Evolutionary conservation across 2,329 filamentous ascomycete species (phyloP).

Genomic region (Colletotrichum noveboracense): DNA sequence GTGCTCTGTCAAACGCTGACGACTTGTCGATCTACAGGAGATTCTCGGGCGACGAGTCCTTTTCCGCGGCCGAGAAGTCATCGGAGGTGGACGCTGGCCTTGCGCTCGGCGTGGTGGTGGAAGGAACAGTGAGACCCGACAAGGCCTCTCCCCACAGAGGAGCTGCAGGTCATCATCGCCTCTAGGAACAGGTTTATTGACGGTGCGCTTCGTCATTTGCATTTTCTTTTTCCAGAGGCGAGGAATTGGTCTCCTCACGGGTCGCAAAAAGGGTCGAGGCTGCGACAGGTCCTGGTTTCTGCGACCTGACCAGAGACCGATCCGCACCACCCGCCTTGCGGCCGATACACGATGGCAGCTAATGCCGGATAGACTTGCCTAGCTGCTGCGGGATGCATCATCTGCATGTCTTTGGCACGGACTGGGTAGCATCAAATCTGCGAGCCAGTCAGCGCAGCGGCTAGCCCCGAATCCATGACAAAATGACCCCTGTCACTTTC

Average conservation of each 20-base stretch:
- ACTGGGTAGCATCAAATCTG: conserved; percentile 16
- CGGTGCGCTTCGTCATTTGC: conserved; percentile 18
- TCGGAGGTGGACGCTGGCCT: conserved; percentile 21
- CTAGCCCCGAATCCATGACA: conserved; percentile 19
- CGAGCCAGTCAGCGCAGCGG: conserved; percentile 21
- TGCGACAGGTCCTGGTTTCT: conserved; percentile 15
- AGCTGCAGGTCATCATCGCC: conserved; percentile 23
- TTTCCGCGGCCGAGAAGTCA: conserved; percentile 11
- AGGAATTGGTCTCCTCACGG: neutral
- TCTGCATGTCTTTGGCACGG: conserved; percentile 20
- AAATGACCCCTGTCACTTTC: conserved; percentile 15
- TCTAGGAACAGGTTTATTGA: conserved; percentile 17
- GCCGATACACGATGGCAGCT: conserved; percentile 22
- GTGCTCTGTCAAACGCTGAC: conserved; percentile 10
- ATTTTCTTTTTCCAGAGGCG: conserved; percentile 6
- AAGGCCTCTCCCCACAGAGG: neutral
- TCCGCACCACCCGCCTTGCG: conserved; percentile 20
- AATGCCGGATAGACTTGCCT: conserved; percentile 23
- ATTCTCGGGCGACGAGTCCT: conserved; percentile 25
- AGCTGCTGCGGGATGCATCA: conserved; percentile 23
- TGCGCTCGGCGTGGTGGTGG: conserved; percentile 24
- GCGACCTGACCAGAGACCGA: conserved; percentile 17
- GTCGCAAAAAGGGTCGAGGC: conserved; percentile 5
- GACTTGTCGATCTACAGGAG: conserved; percentile 8
- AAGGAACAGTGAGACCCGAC: conserved; percentile 17